Evolutionary conservation across 768 basidiomycete genomes (phyloP).

Genomic region (Psilocybe cubensis): DNA sequence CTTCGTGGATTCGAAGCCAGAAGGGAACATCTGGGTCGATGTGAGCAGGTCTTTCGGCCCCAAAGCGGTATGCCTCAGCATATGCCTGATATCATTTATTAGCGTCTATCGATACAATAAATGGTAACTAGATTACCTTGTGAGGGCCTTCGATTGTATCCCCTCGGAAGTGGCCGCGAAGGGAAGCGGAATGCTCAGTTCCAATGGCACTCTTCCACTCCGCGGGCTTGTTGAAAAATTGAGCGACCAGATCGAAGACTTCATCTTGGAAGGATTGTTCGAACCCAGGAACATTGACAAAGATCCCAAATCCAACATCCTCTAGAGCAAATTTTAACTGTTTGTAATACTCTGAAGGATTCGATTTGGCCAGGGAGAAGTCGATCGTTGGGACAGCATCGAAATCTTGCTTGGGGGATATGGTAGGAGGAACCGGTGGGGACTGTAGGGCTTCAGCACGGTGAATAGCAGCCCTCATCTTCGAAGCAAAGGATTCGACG

Average conservation of each 20-base stretch:
- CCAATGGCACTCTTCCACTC: not conserved
- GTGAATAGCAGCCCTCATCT: not conserved
- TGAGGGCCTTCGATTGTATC: not conserved
- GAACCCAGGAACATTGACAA: not conserved
- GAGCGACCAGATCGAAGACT: not conserved
- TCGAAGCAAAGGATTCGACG: not conserved
- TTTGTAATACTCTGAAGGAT: not conserved
- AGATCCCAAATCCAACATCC: slow-evolving; percentile 4
- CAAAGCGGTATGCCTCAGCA: not conserved
- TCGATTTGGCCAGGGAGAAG: not conserved
- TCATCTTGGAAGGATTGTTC: not conserved
- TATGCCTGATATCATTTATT: not conserved
- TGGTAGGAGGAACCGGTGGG: not conserved
- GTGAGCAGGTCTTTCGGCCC: not conserved
- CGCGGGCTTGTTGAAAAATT: not conserved
- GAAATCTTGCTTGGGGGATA: not conserved
- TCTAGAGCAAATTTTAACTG: not conserved
- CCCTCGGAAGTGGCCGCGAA: not conserved
- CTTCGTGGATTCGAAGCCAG: slow-evolving; percentile 2
- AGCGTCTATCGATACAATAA: not conserved
- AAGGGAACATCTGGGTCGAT: not conserved
- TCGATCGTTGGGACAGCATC: not conserved
- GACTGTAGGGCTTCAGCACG: not conserved
- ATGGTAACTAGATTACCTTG: not conserved
- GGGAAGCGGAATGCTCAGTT: not conserved